Evolutionary conservation across 352 stramenopile genomes (phyloP), one percentile per base, ranked within the genome.

Genomic region (Globisporangium ultimum): DNA sequence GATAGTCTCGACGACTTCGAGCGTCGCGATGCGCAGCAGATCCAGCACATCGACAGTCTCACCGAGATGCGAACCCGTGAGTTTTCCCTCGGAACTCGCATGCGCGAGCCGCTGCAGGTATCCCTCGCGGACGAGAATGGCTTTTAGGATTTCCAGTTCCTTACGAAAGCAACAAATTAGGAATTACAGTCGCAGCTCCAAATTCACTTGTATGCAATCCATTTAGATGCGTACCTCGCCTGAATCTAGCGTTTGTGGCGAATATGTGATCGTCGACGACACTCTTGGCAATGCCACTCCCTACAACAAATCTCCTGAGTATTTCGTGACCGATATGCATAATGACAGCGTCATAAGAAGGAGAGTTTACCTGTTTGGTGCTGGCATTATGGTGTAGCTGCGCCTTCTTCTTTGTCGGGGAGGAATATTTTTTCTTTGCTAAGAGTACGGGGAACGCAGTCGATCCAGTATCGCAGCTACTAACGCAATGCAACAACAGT

Each of bases 1-100:
- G 53, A 98, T 82, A 4, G 83, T 73, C 50, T 98, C 91, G 17
- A 97, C 83, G 5, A 86, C 80, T 28, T 98, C 89, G n/a, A 97
- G 71, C 1, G 88, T 96, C 21, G 85, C 75, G 21, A 92, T 69
- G 0, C 91, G 87, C 8, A 97, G 55, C 28, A 97, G 64, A 57
- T 97, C 92, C 3, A 97, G 66, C 12, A 97, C 56, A 58, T 97
- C 83, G 34, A 91, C 72, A 1, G 93, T 91, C 17, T 82, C 72
- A 4, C 75, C 70, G 10, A 93, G 66, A 14, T 91, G 65, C n/a
- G 71, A 59, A 0, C 77, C 80, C 38, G 65, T 82, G 17, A 89
- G 58, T 54, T 72, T 71, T 0, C 71, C 68, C 6, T 66, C 57
- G 13, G 58, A 55, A 55, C 70, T 88, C 1, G 88, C 74, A 0